Evolutionary conservation across 495 filamentous ascomycete species (phyloP), one percentile per base, ranked within the genome.

Genomic region (Penicillium fimorum): DNA sequence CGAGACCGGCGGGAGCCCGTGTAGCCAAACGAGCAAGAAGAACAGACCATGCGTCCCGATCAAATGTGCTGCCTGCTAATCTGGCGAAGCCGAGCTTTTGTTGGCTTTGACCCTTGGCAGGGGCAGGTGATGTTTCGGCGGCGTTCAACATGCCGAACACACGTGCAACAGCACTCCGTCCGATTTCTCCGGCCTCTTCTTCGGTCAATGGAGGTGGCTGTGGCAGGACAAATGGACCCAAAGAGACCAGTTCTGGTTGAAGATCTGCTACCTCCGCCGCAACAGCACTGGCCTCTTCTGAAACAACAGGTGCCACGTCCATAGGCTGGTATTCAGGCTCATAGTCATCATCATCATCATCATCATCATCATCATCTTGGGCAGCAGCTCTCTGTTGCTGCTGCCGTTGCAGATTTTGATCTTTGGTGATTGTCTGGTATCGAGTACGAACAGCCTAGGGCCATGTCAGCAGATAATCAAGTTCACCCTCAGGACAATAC

Each of bases 331-430:
- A 92, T 70, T 94, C 87, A 0, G 91, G 91, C 58, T 95, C 91
- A 62, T 96, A 95, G 54, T 92, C 87, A 49, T 92, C 92, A 13
- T 96, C 91, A 17, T 96, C 91, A 7, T 93, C 89, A n/a, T n/a
- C n/a, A n/a, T 92, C 87, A 49, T 92, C 92, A 13, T 96, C 91
- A 17, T 96, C 91, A 7, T 93, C 89, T n/a, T 85, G 86, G 0
- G 68, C 72, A 9, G 78, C 72, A 41, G 74, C 66, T 66, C 67
- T 56, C 69, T 74, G 61, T 71, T 72, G 59, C 68, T 77, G 53
- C 62, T 69, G 52, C 63, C 69, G 58, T 71, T 68, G 50, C 66
- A 59, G 15, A 20, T 59, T 69, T 73, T 75, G 75, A 58, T 68
- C 57, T 42, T 76, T 76, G 25, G 66, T 73, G 2, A 80, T 68